Percentiles rank a stretch among this genome's conserved stretches.
These are phyloP conservation scores for Botrytis cinerea DNA, from an alignment of 2,329 filamentous ascomycete genomes.

Conservation along the genomic window DNA sequence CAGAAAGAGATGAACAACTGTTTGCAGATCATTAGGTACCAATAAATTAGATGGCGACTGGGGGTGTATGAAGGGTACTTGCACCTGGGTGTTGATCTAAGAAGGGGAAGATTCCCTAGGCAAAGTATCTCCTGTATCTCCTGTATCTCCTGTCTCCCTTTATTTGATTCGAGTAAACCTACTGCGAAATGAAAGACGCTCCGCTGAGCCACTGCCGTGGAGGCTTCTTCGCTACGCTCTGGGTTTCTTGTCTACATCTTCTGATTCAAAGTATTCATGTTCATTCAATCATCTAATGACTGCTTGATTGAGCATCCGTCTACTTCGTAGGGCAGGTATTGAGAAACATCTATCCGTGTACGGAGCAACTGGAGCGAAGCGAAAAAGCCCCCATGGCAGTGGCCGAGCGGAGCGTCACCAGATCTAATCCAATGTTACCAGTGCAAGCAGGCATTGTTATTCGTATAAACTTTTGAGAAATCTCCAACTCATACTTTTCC, in stretches of 20 bases:
- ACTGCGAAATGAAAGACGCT: not conserved
- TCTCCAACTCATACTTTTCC: not conserved
- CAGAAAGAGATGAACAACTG: not conserved
- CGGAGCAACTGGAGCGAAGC: not conserved
- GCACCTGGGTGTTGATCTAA: not conserved
- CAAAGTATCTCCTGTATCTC: not conserved
- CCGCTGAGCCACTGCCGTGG: constrained; percentile 9
- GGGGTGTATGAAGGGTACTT: not conserved
- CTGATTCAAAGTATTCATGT: not conserved
- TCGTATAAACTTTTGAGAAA: not conserved
- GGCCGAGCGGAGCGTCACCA: not conserved
- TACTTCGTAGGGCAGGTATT: not conserved
- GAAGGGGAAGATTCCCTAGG: not conserved
- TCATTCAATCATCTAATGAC: not conserved
- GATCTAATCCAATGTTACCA: not conserved
- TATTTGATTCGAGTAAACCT: not conserved
- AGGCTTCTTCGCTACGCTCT: constrained; percentile 8
- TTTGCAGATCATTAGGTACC: constrained; percentile 9
- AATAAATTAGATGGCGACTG: not conserved
- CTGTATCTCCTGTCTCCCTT: not conserved
- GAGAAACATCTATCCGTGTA: not conserved
- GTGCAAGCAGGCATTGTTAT: too few relatives aligned
- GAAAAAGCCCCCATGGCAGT: constrained; percentile 4
- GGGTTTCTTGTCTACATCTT: not conserved
- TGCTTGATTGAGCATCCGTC: not conserved